phyloP scores from a whole-genome alignment of 2,329 filamentous ascomycete species.

The Neospermospora avenae region DNA sequence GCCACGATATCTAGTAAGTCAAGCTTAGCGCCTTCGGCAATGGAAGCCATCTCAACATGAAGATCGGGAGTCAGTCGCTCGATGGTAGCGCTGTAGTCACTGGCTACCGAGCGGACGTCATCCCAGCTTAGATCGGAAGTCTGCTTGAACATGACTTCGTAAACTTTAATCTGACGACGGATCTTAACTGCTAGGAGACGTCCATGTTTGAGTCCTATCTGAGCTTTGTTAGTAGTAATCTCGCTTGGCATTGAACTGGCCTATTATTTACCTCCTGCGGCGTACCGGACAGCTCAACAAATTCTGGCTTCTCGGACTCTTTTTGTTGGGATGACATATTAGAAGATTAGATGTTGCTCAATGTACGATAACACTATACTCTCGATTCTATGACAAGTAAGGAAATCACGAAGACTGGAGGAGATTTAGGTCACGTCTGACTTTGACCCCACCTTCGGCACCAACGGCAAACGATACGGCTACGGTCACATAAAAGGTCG shows the following conservation, averaged over 20 bases:
- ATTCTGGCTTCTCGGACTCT: not conserved
- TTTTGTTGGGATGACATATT: constrained; percentile 6
- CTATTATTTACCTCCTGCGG: not conserved
- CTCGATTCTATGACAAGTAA: not conserved
- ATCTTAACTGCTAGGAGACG: constrained; percentile 28
- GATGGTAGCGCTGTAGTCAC: constrained; percentile 11
- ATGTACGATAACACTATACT: not conserved
- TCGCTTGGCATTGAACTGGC: not conserved
- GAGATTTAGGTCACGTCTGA: not conserved
- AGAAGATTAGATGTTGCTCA: not conserved
- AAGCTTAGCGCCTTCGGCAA: constrained; percentile 43
- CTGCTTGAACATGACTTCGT: constrained; percentile 34
- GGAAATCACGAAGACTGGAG: not conserved
- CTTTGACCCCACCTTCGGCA: not conserved
- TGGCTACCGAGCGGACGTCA: constrained; percentile 12
- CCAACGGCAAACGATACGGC: too few relatives aligned
- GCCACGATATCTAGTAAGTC: constrained; percentile 44
- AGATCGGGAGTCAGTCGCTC: constrained; percentile 13
- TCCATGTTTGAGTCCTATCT: constrained; percentile 13
- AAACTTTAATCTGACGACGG: constrained; percentile 36
- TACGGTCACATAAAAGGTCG: too few relatives aligned
- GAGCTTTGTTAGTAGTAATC: not conserved
- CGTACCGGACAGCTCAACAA: constrained; percentile 5
- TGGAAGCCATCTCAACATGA: constrained; percentile 40
- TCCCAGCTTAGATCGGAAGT: constrained; percentile 36